Conservation (phyloP, 192 early-diverging fungal genomes). For the Cladochytrium replicatum region DNA sequence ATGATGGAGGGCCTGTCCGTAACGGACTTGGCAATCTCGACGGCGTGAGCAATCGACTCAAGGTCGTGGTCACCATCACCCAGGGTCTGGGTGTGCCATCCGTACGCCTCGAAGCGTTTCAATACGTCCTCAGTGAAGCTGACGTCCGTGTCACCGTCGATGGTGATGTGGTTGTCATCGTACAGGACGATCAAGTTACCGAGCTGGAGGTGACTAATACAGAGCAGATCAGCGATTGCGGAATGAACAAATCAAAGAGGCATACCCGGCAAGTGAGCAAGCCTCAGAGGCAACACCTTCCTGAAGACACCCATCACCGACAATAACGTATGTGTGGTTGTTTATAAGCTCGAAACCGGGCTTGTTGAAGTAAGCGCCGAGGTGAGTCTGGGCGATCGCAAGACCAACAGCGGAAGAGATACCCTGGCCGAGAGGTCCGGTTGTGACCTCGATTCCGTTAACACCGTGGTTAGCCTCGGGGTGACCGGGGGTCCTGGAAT, state of each 20-base stretch:
- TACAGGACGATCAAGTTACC: constrained; percentile 92
- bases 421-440: constrained; percentile 93
- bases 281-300: constrained; percentile 94
- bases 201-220: constrained; percentile 80
- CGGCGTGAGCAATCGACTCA: constrained; percentile 57
- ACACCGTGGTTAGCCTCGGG: constrained; percentile 76
- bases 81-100: constrained; percentile 77
- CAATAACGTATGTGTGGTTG: constrained; percentile 74
- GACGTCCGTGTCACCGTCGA: constrained; percentile 57
- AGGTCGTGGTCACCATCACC: constrained; percentile 76
- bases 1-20: constrained; percentile 85
- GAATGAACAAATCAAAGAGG: constrained; percentile 8
- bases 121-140: constrained; percentile 89
- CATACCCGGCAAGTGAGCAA: constrained; percentile 79
- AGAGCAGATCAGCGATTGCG: too few species aligned
- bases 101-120: constrained; percentile 84
- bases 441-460: constrained; percentile 90
- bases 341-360: constrained; percentile 77
- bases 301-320: constrained; percentile 96
- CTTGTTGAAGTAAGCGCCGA: constrained; percentile 85
- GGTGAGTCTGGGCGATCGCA: constrained; percentile 77
- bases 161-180: constrained; percentile 93
- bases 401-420: constrained; percentile 88
- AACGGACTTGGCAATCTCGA: constrained; percentile 71
- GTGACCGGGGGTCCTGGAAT: constrained; percentile 83